Base-by-base conservation (phyloP, 352 stramenopile species). In the Phytophthora pluvialis region DNA sequence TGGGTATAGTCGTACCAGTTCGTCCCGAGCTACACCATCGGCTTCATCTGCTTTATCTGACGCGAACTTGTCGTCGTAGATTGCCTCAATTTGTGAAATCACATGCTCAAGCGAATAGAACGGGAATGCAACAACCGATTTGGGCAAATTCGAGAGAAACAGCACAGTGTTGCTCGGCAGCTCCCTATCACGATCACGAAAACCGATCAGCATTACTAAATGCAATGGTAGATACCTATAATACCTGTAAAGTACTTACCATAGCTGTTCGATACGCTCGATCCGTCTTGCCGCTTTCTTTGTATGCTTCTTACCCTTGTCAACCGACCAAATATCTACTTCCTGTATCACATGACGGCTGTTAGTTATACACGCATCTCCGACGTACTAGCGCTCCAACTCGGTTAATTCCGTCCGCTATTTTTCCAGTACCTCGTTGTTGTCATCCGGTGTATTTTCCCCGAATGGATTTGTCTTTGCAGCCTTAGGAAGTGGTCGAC, bases 51-150 rank as follows among this genome's bases (percentile, higher is more conserved):
- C 72, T 45, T 70, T 67, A 38, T 93, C 84, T 3, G 80, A 89
- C 6, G 52, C 62, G 18, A 87, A 86, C 53, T 93, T 93, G 67
- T 90, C 82, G 53, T 93, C 77, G 51, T 91, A 93, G n/a, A 93
- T 88, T 13, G 47, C 53, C 60, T 93, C 84, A 31, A 93, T 89
- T 45, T 81, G 79, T 10, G 62, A 28, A 15, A 89, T 74, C 7
- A 90, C 77, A 0, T 78, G 45, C 18, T 78, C 72, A 3, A 89
- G 55, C 31, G 71, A 63, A 45, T 89, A 89, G 36, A 89, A 89
- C 4, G 77, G 80, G 31, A 91, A 89, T 15, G 80, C 78, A n/a
- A 91, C 68, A 38, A 88, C 84, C 0, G 80, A 80, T 58, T 87
- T 91, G 1, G 84, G 82, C 38, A 93, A 60, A 52, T 93, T 91